Percentiles rank a stretch among this genome's conserved stretches.
Conservation (phyloP, 2,329 filamentous ascomycete genomes). For the Sarocladium brachiariae region DNA sequence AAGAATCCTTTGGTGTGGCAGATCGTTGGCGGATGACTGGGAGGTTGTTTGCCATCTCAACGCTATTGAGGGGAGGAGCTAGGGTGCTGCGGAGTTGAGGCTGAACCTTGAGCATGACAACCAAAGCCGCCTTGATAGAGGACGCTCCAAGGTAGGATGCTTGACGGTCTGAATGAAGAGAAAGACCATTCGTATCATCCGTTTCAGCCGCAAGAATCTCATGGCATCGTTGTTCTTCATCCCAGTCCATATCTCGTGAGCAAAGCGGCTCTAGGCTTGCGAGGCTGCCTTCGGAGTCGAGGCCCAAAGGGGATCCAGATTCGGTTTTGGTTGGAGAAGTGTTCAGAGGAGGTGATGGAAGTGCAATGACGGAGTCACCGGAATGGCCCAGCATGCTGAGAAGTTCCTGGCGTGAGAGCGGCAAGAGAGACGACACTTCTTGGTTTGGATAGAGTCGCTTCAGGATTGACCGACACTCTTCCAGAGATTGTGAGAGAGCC, state of each 20-base stretch:
- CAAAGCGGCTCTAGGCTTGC: slow-evolving; percentile 62
- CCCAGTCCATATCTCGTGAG: slow-evolving; percentile 56
- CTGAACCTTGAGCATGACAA: slow-evolving; percentile 59
- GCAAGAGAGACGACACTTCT: slow-evolving; percentile 43
- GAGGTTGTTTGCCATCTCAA: slow-evolving; percentile 39
- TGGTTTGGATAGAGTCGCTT: slow-evolving; percentile 55
- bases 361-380: slow-evolving; percentile 32
- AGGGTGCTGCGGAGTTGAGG: slow-evolving; percentile 39
- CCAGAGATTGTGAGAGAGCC: slow-evolving; percentile 56
- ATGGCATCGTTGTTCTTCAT: slow-evolving; percentile 51
- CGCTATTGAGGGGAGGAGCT: slow-evolving; percentile 38
- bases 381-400: slow-evolving; percentile 48
- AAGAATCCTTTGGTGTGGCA: slow-evolving; percentile 37
- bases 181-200: slow-evolving; percentile 50
- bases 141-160: slow-evolving; percentile 65
- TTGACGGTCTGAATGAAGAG: slow-evolving; percentile 51
- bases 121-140: slow-evolving; percentile 66
- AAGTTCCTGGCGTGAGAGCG: slow-evolving; percentile 52
- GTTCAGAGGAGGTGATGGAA: slow-evolving; percentile 49
- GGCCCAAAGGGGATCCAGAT: slow-evolving; percentile 33
- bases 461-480: slow-evolving; percentile 57
- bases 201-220: slow-evolving; percentile 56
- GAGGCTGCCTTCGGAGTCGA: slow-evolving; percentile 36
- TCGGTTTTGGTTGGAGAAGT: slow-evolving; percentile 41
- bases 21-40: slow-evolving; percentile 36